phyloP scores from a whole-genome alignment of 176 grass and related monocot genomes.

The Phoenix dactylifera region DNA sequence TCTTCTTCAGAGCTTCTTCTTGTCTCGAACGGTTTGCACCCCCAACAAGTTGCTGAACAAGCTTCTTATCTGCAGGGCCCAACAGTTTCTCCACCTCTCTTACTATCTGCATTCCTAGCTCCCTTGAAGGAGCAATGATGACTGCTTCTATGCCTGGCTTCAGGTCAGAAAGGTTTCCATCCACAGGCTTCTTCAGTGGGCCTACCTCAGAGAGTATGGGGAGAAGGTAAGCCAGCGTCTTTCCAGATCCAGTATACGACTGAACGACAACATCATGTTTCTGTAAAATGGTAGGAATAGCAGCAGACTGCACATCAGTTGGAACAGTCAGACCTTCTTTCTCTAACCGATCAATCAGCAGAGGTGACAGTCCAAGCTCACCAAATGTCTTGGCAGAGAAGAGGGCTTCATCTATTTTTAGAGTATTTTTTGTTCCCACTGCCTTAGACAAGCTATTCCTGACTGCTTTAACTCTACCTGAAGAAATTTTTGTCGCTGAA shows the following conservation, averaged over 20 bases:
- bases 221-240: conserved; percentile 80
- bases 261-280: conserved; percentile 78
- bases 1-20: conserved; percentile 92
- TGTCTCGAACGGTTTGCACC: conserved; percentile 85
- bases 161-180: conserved; percentile 35
- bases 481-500: conserved; percentile 29
- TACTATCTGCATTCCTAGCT: conserved; percentile 92
- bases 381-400: conserved; percentile 77
- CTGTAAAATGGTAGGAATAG: conserved; percentile 70
- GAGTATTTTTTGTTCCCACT: conserved; percentile 28
- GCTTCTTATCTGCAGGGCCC: conserved; percentile 63
- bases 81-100: conserved; percentile 75
- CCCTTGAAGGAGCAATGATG: conserved; percentile 88
- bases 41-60: conserved; percentile 84
- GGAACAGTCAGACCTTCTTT: conserved; percentile 58
- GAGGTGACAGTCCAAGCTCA: conserved; percentile 67
- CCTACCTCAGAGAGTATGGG: conserved; percentile 78
- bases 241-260: conserved; percentile 84
- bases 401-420: conserved; percentile 65
- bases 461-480: conserved; percentile 22
- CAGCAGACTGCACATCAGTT: conserved; percentile 79
- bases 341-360: conserved; percentile 50
- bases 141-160: conserved; percentile 68
- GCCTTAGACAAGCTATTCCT: neutral
- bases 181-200: conserved; percentile 41